A percentile compares a stretch with the other conserved stretches of the same genome.
These are phyloP conservation scores for Stevia rebaudiana DNA, from an alignment of 140 eudicot species.

Conservation along the genomic window DNA sequence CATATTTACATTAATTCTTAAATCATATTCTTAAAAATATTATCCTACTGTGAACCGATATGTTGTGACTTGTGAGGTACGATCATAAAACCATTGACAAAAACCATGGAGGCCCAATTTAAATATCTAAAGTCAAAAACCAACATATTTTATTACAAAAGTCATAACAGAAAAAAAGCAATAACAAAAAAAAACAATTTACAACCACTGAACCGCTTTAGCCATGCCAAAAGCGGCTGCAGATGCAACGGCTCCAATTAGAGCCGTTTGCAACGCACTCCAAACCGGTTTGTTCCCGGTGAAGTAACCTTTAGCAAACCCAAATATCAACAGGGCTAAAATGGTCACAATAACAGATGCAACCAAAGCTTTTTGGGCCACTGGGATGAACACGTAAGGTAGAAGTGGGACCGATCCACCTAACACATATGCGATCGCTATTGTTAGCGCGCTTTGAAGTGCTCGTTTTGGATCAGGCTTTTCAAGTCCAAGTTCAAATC, in stretches of 20 bases:
- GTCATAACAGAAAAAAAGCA: not conserved
- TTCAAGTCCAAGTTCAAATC: slow-evolving; percentile 94
- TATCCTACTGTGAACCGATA: no score
- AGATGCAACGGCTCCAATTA: slow-evolving; percentile 86
- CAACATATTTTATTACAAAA: slow-evolving; percentile 6
- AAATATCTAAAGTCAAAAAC: not conserved
- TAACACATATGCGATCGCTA: slow-evolving; percentile 63
- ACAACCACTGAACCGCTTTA: slow-evolving; percentile 58
- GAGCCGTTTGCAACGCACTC: slow-evolving; percentile 80
- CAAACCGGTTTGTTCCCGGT: slow-evolving; percentile 62
- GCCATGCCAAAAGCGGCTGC: slow-evolving; percentile 99
- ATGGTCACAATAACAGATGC: slow-evolving; percentile 64
- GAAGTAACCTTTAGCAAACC: slow-evolving; percentile 76
- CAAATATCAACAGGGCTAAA: slow-evolving; percentile 66
- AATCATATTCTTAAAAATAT: no score
- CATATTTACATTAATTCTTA: no score
- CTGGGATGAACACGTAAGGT: slow-evolving; percentile 80
- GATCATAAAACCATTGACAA: not conserved
- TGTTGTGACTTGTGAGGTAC: no score
- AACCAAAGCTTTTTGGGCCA: slow-evolving; percentile 49
- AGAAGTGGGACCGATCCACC: slow-evolving; percentile 79
- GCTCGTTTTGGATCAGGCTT: slow-evolving; percentile 96
- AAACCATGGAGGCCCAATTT: not conserved
- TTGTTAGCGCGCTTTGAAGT: slow-evolving; percentile 81
- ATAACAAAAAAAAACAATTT: not conserved